Conservation (phyloP, 1,284 basidiomycete species). For the Leccinum insolens region DNA sequence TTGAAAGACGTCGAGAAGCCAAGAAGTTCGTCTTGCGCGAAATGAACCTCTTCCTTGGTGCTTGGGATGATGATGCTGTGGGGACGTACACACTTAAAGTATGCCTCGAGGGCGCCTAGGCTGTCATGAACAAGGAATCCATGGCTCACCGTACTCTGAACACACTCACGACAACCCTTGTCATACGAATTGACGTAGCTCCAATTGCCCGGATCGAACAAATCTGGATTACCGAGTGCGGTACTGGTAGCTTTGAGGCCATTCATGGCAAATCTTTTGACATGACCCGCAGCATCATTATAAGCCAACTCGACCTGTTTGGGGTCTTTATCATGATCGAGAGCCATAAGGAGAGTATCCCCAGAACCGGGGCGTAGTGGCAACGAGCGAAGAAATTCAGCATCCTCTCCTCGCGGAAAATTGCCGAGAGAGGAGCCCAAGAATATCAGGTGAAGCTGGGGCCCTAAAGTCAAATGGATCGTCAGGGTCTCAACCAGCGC, state of each 20-base stretch:
- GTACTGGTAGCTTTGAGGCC: slow-evolving; percentile 71
- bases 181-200: slow-evolving; percentile 87
- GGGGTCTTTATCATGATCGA: slow-evolving; percentile 82
- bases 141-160: background rate
- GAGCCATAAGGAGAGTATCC: slow-evolving; percentile 77
- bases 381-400: slow-evolving; percentile 76
- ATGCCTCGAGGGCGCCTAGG: slow-evolving; percentile 87
- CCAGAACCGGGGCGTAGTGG: slow-evolving; percentile 75
- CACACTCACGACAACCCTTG: slow-evolving; percentile 58
- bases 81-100: slow-evolving; percentile 69
- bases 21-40: slow-evolving; percentile 75
- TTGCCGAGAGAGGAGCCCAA: slow-evolving; percentile 94
- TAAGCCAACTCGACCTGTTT: slow-evolving; percentile 80
- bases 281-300: slow-evolving; percentile 81
- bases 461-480: slow-evolving; percentile 38
- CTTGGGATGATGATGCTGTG: slow-evolving; percentile 64
- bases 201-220: slow-evolving; percentile 75
- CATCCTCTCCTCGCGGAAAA: slow-evolving; percentile 75
- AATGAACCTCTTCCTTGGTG: slow-evolving; percentile 46
- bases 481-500: slow-evolving; percentile 25
- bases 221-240: slow-evolving; percentile 58
- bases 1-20: slow-evolving; percentile 91
- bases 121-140: slow-evolving; percentile 6
- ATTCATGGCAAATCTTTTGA: slow-evolving; percentile 88
- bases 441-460: slow-evolving; percentile 84